Evolutionary conservation across 2,329 filamentous ascomycete genomes (phyloP), one percentile per base, ranked within the genome.

Genomic region (Paradendryphiella salina): DNA sequence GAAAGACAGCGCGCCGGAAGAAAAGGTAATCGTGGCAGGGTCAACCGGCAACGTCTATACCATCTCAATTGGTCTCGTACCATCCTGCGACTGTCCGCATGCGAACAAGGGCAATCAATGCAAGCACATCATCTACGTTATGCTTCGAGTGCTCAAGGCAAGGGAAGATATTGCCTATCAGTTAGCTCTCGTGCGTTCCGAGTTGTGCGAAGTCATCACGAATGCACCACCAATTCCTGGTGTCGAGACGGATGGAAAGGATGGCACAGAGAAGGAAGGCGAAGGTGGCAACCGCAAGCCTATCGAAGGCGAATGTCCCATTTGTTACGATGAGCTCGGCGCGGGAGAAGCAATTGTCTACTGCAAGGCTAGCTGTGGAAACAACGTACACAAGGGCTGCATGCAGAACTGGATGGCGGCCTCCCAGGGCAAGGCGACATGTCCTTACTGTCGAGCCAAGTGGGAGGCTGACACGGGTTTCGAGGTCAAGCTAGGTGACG

Each of bases 71-170:
- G 68, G 72, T 50, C 79, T 80, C 44, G 60, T 76, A 9, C 82
- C 83, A 0, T 71, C 59, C 5, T 85, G 83, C 67, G 76, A 76
- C 48, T 85, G 83, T 64, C 81, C 81, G 0, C 79, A 84, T 66
- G 74, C 76, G 1, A 53, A 38, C 28, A 81, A 81, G 50, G 80
- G 82, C 4, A 80, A 82, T 36, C 80, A 84, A 60, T 87, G 84
- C 77, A 86, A 86, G 64, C 85, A 88, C 59, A 73, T 85, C 20
- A 54, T 86, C 35, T 88, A 84, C 61, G 81, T 84, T 17, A 77
- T 86, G 48, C 70, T 80, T 40, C 79, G 81, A 20, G 79, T 83
- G 2, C 75, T 86, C 34, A 84, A 82, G 71, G 82, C 78, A 1
- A 79, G 79, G 0, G 70, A 76, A 32, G 67, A 84, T 28, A 73